phyloP scores from a whole-genome alignment of 73 alveolate genomes.

The Tetrahymena thermophila region DNA sequence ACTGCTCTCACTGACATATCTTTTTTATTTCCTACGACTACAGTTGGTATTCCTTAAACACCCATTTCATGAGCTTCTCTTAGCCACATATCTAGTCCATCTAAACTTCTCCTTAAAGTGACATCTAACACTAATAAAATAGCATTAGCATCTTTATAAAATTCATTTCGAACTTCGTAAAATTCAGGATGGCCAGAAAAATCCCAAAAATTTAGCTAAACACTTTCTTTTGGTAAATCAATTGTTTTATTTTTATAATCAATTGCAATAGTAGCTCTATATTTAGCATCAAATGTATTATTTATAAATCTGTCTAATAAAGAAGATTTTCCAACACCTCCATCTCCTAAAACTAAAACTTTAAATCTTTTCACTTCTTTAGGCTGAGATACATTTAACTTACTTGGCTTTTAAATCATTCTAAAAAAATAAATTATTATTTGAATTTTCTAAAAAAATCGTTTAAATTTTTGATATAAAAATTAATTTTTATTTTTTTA shows the following conservation, averaged over 20 bases:
- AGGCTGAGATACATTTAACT: neutral
- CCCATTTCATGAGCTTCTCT: constrained; percentile 1
- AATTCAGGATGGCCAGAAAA: constrained; percentile 54
- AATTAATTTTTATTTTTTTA: too few relatives aligned
- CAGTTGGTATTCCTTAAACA: neutral
- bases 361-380: neutral
- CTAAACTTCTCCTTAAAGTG: constrained; percentile 40
- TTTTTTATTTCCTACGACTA: neutral
- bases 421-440: neutral
- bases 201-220: constrained; percentile 50
- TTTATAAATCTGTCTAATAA: constrained; percentile 11
- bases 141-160: constrained; percentile 53
- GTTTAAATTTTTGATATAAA: neutral
- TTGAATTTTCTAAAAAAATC: neutral
- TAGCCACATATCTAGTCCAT: constrained; percentile 52
- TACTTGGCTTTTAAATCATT: neutral
- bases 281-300: constrained; percentile 10
- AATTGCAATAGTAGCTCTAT: constrained; percentile 28
- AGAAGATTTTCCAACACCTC: constrained; percentile 17
- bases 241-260: constrained; percentile 29
- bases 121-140: constrained; percentile 53
- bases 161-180: constrained; percentile 65
- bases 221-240: neutral
- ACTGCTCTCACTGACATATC: neutral
- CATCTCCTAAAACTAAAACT: constrained; percentile 22